These are phyloP conservation scores for Friedmanniomyces simplex DNA, from an alignment of 495 filamentous ascomycete species.

Conservation along the genomic window DNA sequence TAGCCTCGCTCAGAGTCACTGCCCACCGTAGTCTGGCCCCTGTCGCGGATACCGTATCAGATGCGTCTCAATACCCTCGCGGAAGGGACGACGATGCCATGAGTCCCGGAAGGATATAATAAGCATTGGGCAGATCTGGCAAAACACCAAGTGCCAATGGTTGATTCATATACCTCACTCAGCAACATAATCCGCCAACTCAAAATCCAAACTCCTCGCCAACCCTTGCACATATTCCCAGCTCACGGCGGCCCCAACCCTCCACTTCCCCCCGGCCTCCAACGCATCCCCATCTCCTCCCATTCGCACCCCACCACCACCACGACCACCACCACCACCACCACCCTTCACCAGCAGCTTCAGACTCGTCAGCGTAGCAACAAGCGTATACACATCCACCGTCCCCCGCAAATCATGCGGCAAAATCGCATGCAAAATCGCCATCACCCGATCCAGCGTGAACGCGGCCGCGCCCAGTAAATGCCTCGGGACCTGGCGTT, in stretches of 20 bases:
- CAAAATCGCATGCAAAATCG: conserved; percentile 73
- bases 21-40: no score
- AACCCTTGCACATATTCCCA: conserved; percentile 60
- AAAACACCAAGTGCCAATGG: no score
- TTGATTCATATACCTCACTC: no score
- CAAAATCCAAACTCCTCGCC: conserved; percentile 59
- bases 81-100: no score
- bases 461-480: conserved; percentile 70
- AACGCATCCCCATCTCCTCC: conserved; percentile 42
- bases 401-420: conserved; percentile 51
- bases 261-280: conserved; percentile 59
- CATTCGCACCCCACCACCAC: no score
- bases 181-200: conserved; percentile 59
- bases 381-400: conserved; percentile 39
- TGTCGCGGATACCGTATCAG: no score
- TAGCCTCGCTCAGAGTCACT: no score
- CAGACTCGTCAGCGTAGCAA: conserved; percentile 72
- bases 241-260: conserved; percentile 49
- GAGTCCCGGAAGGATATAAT: no score
- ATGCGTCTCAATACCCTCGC: no score
- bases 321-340: no score
- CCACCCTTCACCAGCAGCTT: conserved; percentile 55
- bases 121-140: no score
- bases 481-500: conserved; percentile 49
- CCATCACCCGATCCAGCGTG: conserved; percentile 73